A percentile compares a stretch with the other conserved stretches of the same genome.
These are phyloP conservation scores for Abelmoschus esculentus DNA, from an alignment of 345 rosid species.

Conservation along the genomic window DNA sequence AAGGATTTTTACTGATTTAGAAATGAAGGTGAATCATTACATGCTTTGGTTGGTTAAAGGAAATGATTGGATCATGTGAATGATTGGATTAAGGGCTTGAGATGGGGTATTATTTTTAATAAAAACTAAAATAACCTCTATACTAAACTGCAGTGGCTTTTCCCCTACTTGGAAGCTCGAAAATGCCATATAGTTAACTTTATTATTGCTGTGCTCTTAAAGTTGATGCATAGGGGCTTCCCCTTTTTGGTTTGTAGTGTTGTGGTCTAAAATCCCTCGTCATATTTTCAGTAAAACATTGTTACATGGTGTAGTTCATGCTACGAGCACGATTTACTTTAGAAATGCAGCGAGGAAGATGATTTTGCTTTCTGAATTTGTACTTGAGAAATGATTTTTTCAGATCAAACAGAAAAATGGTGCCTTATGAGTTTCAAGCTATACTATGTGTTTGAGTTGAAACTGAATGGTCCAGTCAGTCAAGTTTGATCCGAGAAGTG, in stretches of 20 bases:
- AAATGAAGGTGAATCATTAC: not conserved
- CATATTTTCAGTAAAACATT: not conserved
- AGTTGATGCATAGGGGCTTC: not conserved
- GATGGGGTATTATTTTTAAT: not conserved
- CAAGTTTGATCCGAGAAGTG: not conserved
- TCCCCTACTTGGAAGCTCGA: not conserved
- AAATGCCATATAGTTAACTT: not conserved
- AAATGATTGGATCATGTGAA: conserved; percentile 2
- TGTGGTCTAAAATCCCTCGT: not conserved
- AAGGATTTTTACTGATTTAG: not conserved
- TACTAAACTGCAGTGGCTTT: not conserved
- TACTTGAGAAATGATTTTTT: not conserved
- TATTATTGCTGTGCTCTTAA: not conserved
- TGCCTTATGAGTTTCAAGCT: not conserved
- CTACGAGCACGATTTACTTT: not conserved
- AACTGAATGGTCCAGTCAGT: not conserved
- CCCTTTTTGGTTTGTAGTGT: not conserved
- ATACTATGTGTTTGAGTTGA: not conserved
- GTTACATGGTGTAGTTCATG: not conserved
- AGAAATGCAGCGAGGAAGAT: not conserved
- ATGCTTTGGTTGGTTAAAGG: not conserved
- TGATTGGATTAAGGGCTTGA: not conserved
- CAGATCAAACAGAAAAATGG: not conserved
- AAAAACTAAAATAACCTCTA: not conserved
- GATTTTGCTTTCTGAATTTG: not conserved